Percentiles rank a stretch among this genome's conserved stretches.
These are phyloP conservation scores for Austroboletus eburneus DNA, from an alignment of 768 basidiomycete genomes.

Conservation along the genomic window DNA sequence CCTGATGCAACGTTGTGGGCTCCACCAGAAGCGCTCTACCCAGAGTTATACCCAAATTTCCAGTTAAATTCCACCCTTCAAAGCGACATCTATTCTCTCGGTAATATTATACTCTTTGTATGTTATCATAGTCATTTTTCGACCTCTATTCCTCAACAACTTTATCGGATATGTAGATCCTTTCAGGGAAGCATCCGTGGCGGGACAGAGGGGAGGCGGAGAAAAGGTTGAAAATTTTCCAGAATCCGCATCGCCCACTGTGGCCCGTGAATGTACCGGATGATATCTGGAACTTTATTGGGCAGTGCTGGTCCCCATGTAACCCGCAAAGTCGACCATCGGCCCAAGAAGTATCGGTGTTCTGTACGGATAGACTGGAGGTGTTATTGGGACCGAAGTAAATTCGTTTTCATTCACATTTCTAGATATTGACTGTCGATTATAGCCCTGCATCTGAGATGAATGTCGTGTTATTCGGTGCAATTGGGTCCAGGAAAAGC, in stretches of 20 bases:
- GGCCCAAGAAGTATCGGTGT: neutral
- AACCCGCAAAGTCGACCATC: neutral
- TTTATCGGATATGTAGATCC: neutral
- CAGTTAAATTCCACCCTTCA: neutral
- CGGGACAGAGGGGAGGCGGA: neutral
- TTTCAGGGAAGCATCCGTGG: slow-evolving; percentile 1
- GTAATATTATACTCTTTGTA: slow-evolving; percentile 6
- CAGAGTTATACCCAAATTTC: neutral
- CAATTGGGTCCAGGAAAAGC: slow-evolving; percentile 13
- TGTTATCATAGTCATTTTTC: neutral
- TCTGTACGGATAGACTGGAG: neutral
- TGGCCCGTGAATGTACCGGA: slow-evolving; percentile 2
- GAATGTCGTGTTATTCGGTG: slow-evolving; percentile 17
- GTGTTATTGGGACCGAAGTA: neutral
- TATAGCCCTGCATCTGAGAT: neutral
- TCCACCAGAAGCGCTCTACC: slow-evolving; percentile 3
- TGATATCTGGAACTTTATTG: slow-evolving; percentile 1
- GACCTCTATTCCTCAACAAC: neutral
- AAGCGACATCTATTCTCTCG: slow-evolving; percentile 6
- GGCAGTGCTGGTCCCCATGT: slow-evolving; percentile 5
- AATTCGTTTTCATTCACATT: neutral
- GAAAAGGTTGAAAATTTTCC: neutral
- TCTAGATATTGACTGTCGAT: neutral
- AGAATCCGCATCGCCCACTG: neutral
- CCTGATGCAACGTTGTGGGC: neutral